Conservation (phyloP, 2,329 filamentous ascomycete genomes). For the Aspergillus neoniger region DNA sequence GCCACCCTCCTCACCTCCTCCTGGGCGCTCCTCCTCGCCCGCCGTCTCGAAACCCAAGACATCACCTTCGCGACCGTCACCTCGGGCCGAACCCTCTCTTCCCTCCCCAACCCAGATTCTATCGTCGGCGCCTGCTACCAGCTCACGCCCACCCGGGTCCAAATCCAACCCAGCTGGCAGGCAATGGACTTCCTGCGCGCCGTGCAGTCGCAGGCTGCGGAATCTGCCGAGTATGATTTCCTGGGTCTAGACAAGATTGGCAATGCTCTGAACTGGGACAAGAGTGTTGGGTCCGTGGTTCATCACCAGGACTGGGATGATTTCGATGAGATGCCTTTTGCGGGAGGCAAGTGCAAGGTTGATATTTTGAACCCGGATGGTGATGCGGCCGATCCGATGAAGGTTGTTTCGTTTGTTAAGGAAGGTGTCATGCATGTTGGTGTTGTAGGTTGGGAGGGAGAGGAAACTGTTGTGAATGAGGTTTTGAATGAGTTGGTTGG, state of each 20-base stretch:
- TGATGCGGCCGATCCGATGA: conserved; percentile 43
- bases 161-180: conserved; percentile 53
- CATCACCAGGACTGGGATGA: conserved; percentile 62
- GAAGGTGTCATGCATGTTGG: conserved; percentile 63
- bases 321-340: conserved; percentile 54
- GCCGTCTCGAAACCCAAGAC: conserved; percentile 51
- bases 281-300: conserved; percentile 57
- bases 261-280: conserved; percentile 23
- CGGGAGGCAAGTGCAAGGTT: conserved; percentile 43
- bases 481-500: conserved; percentile 55
- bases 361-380: conserved; percentile 63
- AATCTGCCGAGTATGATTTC: conserved; percentile 55
- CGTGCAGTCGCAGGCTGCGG: conserved; percentile 57
- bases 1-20: conserved; percentile 64
- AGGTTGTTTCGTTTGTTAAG: conserved; percentile 47
- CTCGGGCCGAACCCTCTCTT: conserved; percentile 61
- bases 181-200: conserved; percentile 50
- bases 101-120: conserved; percentile 53
- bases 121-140: conserved; percentile 62
- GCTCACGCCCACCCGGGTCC: conserved; percentile 59
- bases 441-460: conserved; percentile 56
- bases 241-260: conserved; percentile 55
- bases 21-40: conserved; percentile 63
- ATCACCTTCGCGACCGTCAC: conserved; percentile 66
- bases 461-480: conserved; percentile 52